Percentiles rank a stretch among this genome's conserved stretches.
phyloP scores from a whole-genome alignment of 306 rosid species.

The Canavalia ensiformis region DNA sequence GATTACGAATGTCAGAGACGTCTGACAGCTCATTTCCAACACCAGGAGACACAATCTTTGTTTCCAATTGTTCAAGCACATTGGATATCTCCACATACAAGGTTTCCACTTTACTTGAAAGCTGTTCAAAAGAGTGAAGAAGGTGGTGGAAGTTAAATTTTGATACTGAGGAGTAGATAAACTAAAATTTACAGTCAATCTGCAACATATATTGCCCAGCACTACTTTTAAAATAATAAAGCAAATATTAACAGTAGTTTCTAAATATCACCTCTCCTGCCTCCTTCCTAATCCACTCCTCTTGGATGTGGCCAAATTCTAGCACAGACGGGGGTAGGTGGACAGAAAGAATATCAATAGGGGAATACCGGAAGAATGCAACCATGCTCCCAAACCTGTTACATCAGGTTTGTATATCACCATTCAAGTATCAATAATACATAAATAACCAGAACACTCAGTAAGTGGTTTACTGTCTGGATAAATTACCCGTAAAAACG shows the following conservation, averaged over 20 bases:
- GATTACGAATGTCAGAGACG: conserved; percentile 60
- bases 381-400: conserved; percentile 96
- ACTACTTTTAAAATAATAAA: conserved; percentile 22
- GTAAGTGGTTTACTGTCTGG: conserved; percentile 7
- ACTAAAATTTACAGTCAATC: conserved; percentile 14
- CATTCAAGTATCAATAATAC: conserved; percentile 40
- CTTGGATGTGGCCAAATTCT: conserved; percentile 76
- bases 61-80: conserved; percentile 72
- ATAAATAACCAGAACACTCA: conserved; percentile 18
- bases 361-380: conserved; percentile 93
- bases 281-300: conserved; percentile 81
- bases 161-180: conserved; percentile 27
- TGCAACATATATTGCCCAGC: conserved; percentile 15
- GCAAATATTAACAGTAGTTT: conserved; percentile 38
- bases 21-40: conserved; percentile 59
- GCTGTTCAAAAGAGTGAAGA: conserved; percentile 58
- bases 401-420: conserved; percentile 43
- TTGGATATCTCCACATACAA: conserved; percentile 79
- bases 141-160: conserved; percentile 38
- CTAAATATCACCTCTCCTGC: conserved; percentile 74
- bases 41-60: conserved; percentile 57
- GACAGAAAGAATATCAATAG: conserved; percentile 89
- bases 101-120: conserved; percentile 74
- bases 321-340: conserved; percentile 85
- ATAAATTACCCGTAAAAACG: conserved; percentile 90